phyloP scores from a whole-genome alignment of 73 alveolate species.

The Uronychia setigera region DNA sequence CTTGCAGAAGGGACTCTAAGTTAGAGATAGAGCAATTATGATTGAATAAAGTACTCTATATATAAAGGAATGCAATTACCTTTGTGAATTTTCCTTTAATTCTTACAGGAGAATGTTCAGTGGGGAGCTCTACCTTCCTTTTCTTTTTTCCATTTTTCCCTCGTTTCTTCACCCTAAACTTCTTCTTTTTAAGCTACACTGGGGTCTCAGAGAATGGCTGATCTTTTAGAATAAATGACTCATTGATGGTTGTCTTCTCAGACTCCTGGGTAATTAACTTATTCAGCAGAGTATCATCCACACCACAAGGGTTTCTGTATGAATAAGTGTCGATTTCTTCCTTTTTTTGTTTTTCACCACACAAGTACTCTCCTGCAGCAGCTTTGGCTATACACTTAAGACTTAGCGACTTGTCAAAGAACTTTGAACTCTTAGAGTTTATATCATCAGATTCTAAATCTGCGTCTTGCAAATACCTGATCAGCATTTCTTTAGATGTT shows the following conservation, averaged over 20 bases:
- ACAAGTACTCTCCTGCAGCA: neutral
- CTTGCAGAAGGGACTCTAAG: neutral
- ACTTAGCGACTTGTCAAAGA: too few relatives aligned
- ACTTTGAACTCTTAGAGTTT: too few relatives aligned
- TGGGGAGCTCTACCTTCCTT: neutral
- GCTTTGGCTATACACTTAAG: neutral
- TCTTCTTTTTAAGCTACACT: neutral
- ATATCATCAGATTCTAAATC: too few relatives aligned
- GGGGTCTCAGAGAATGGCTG: neutral
- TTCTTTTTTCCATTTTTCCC: neutral
- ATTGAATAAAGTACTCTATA: neutral
- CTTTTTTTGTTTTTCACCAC: neutral
- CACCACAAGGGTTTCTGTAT: neutral
- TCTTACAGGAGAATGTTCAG: neutral
- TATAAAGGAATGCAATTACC: neutral
- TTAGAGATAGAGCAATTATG: neutral
- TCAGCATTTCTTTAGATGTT: neutral
- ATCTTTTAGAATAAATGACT: neutral
- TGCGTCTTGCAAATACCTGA: neutral
- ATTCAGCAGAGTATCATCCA: neutral
- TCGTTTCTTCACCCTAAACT: neutral
- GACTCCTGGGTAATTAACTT: neutral
- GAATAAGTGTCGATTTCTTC: neutral
- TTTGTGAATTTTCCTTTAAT: neutral
- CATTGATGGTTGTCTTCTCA: too few relatives aligned